A percentile compares a stretch with the other conserved stretches of the same genome.
Evolutionary conservation across 2,329 filamentous ascomycete species (phyloP).

Genomic region (Ophiostoma sp.): DNA sequence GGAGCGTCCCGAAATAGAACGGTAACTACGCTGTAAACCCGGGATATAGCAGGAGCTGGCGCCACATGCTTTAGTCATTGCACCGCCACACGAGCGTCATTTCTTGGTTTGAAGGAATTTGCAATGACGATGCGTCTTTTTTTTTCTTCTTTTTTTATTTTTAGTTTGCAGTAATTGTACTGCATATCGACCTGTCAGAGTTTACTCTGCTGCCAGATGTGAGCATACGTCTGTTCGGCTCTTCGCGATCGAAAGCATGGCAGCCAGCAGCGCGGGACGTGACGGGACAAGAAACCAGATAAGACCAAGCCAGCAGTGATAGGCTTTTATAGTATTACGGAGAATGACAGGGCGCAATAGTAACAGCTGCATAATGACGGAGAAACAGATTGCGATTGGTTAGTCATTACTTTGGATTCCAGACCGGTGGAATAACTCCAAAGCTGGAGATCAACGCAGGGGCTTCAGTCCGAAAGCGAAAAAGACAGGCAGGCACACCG

Average conservation of each 20-base stretch:
- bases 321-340: not conserved
- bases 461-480: not conserved
- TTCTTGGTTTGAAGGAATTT: not conserved
- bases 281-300: not conserved
- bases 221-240: not conserved
- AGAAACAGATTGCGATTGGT: not conserved
- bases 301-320: not conserved
- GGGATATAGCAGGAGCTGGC: conserved; percentile 14
- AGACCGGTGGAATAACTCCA: not conserved
- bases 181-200: not conserved
- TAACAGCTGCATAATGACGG: not conserved
- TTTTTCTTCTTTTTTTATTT: not conserved
- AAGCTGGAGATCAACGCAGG: not conserved
- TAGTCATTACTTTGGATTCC: not conserved
- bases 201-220: not conserved
- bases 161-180: not conserved
- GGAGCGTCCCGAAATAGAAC: not conserved
- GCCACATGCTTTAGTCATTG: conserved; percentile 15
- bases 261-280: not conserved
- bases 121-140: conserved; percentile 10
- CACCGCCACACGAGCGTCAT: conserved; percentile 16
- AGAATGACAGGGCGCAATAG: not conserved
- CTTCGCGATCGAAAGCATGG: not conserved
- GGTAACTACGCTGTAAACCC: not conserved
- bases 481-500: not conserved